phyloP scores from a whole-genome alignment of 192 early-diverging fungal genomes.

The Thamnidium elegans region DNA sequence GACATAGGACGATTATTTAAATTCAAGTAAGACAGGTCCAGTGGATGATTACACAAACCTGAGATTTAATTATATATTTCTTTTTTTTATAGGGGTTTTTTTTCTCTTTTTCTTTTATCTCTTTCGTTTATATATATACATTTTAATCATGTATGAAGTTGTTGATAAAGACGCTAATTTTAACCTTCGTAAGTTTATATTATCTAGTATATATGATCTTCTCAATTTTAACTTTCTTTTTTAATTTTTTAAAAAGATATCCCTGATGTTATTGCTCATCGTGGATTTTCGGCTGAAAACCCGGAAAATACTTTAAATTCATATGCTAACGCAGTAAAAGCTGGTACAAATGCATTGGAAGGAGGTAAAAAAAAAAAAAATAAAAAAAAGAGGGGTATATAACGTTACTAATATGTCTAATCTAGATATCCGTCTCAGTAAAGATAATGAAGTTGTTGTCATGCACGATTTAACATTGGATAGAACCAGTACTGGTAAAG shows the following conservation, averaged over 20 bases:
- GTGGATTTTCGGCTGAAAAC: slow-evolving; percentile 48
- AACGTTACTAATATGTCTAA: not conserved
- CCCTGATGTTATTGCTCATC: slow-evolving; percentile 41
- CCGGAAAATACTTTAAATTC: slow-evolving; percentile 57
- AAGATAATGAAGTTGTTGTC: slow-evolving; percentile 54
- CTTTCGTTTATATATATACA: too few species aligned
- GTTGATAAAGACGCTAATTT: too few species aligned
- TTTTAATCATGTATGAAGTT: too few species aligned
- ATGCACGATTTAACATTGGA: slow-evolving; percentile 53
- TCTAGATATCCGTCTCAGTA: slow-evolving; percentile 49
- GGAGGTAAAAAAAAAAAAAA: slow-evolving; percentile 25
- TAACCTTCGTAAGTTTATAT: too few species aligned
- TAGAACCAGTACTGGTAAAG: slow-evolving; percentile 49
- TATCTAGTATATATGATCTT: too few species aligned
- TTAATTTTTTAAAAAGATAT: not conserved
- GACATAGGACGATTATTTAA: too few species aligned
- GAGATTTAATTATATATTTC: too few species aligned
- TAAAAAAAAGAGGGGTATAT: not conserved
- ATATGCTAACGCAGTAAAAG: slow-evolving; percentile 48
- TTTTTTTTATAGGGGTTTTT: too few species aligned
- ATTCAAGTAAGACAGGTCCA: not conserved
- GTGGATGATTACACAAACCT: not conserved
- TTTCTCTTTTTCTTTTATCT: too few species aligned
- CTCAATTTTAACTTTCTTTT: too few species aligned
- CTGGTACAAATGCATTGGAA: slow-evolving; percentile 51